Conservation (phyloP, 2,329 filamentous ascomycete species). For the Trichoderma guizhouense region DNA sequence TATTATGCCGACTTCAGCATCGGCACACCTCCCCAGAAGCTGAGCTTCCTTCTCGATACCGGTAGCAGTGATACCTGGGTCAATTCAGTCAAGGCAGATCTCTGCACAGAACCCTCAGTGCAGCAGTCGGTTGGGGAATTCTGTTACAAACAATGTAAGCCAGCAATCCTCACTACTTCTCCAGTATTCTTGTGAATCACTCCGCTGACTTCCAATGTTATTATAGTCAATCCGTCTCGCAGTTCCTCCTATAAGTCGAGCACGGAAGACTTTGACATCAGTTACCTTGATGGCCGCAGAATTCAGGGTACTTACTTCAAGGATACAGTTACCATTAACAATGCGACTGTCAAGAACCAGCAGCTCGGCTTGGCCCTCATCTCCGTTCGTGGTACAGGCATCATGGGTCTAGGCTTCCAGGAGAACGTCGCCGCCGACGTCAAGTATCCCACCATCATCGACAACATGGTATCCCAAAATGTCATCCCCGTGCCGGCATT, state of each 20-base stretch:
- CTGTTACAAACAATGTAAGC: constrained; percentile 26
- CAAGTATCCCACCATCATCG: constrained; percentile 58
- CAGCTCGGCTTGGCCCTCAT: constrained; percentile 53
- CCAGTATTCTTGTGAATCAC: not conserved
- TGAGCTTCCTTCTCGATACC: constrained; percentile 58
- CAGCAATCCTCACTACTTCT: not conserved
- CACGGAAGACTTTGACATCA: constrained; percentile 52
- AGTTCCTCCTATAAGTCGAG: constrained; percentile 50
- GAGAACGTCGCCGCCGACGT: constrained; percentile 44
- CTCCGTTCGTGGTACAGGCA: constrained; percentile 50
- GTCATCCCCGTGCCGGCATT: constrained; percentile 63
- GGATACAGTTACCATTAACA: constrained; percentile 53
- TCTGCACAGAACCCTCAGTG: constrained; percentile 49
- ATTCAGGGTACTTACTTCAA: constrained; percentile 56
- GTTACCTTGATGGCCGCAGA: constrained; percentile 56
- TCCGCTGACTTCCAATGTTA: not conserved
- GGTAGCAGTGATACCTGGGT: constrained; percentile 64
- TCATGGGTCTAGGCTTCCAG: constrained; percentile 58
- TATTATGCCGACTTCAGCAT: constrained; percentile 57
- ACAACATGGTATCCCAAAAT: constrained; percentile 60
- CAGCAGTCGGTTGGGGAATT: constrained; percentile 37
- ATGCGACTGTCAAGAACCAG: constrained; percentile 44
- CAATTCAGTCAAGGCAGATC: constrained; percentile 52
- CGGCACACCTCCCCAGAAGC: constrained; percentile 55
- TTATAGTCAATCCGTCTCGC: constrained; percentile 36